Conservation (phyloP, 2,329 filamentous ascomycete species). For the Chrysoporthe deuterocubensis region DNA sequence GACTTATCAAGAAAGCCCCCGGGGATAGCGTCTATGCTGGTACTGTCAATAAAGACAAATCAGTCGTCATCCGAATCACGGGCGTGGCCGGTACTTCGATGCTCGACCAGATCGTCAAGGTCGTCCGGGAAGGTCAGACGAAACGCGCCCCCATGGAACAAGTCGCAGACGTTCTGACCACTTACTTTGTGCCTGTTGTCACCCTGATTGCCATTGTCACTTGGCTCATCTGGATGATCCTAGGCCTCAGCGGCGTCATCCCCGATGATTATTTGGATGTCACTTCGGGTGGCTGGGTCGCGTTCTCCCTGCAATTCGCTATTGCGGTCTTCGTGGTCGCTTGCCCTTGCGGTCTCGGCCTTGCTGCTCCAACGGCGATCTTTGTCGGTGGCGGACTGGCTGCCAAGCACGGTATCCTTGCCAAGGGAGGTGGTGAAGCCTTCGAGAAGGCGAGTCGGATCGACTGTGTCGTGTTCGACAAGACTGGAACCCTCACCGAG, state of each 20-base stretch:
- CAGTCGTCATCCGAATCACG: conserved; percentile 66
- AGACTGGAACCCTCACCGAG: conserved; percentile 81
- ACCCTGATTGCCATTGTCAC: conserved; percentile 71
- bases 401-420: conserved; percentile 78
- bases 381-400: conserved; percentile 83
- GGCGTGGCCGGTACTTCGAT: conserved; percentile 71
- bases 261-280: conserved; percentile 59
- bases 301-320: conserved; percentile 80
- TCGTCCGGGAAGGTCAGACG: conserved; percentile 78
- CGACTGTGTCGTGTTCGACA: conserved; percentile 84
- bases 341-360: conserved; percentile 81
- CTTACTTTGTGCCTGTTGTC: conserved; percentile 77
- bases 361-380: conserved; percentile 84
- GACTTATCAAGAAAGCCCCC: conserved; percentile 63
- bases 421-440: conserved; percentile 82
- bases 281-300: conserved; percentile 65
- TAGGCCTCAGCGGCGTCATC: conserved; percentile 64
- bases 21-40: conserved; percentile 73
- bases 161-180: conserved; percentile 72
- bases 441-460: conserved; percentile 83
- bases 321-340: conserved; percentile 88
- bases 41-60: conserved; percentile 71
- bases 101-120: conserved; percentile 78
- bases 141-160: conserved; percentile 76
- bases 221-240: conserved; percentile 71